These are phyloP conservation scores for Aspergillus cejpii DNA, from an alignment of 2,329 filamentous ascomycete species.

Conservation along the genomic window DNA sequence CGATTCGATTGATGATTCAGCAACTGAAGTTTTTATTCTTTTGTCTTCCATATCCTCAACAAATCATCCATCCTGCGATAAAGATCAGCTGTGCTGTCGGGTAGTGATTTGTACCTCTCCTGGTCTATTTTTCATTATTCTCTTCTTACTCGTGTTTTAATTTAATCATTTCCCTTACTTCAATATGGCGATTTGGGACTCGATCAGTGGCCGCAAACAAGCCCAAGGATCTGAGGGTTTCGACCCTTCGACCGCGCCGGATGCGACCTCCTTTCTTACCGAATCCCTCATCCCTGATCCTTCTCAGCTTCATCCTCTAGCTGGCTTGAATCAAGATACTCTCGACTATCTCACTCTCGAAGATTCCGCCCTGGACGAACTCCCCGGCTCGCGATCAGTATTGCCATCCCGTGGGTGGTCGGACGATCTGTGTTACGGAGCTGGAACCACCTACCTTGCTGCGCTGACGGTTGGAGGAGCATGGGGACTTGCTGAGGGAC, in stretches of 20 bases:
- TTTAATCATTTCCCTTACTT: slow-evolving; percentile 16
- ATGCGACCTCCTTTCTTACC: slow-evolving; percentile 80
- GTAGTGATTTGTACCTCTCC: slow-evolving; percentile 5
- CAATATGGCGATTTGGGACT: slow-evolving; percentile 55
- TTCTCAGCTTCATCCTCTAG: slow-evolving; percentile 81
- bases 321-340: slow-evolving; percentile 83
- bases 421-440: slow-evolving; percentile 96
- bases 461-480: slow-evolving; percentile 77
- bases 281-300: slow-evolving; percentile 74
- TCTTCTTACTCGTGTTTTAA: slow-evolving; percentile 22
- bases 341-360: slow-evolving; percentile 94
- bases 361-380: slow-evolving; percentile 78
- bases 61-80: slow-evolving; percentile 11
- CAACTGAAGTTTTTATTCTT: slow-evolving; percentile 35
- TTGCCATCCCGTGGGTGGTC: slow-evolving; percentile 95
- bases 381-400: slow-evolving; percentile 78
- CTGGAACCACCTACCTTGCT: slow-evolving; percentile 87
- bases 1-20: no score
- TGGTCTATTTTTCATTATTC: slow-evolving; percentile 18
- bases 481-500: slow-evolving; percentile 87
- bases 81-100: slow-evolving; percentile 1
- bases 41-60: slow-evolving; percentile 2
- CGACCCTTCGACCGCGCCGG: slow-evolving; percentile 66
- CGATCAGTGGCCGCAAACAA: slow-evolving; percentile 54
- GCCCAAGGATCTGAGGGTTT: slow-evolving; percentile 54